phyloP scores from a whole-genome alignment of 768 basidiomycete species.

The Rhodotorula sphaerocarpa region DNA sequence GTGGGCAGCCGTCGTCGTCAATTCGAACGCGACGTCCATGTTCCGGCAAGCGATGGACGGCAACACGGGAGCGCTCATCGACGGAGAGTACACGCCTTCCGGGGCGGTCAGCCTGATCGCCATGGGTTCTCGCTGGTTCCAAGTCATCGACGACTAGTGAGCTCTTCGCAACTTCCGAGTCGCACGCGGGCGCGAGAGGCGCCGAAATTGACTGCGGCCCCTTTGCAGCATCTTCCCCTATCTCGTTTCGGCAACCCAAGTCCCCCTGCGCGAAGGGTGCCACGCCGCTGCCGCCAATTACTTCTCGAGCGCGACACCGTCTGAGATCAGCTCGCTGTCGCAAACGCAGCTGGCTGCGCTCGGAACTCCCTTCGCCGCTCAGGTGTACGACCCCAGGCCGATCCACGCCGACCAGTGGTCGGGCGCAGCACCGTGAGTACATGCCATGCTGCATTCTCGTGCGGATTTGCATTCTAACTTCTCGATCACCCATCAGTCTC shows the following conservation, averaged over 20 bases:
- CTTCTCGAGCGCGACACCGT: constrained; percentile 35
- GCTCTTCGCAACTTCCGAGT: neutral
- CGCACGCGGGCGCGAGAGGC: neutral
- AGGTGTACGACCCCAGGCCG: constrained; percentile 38
- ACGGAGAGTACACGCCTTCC: constrained; percentile 2
- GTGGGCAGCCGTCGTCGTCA: constrained; percentile 25
- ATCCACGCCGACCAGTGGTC: constrained; percentile 39
- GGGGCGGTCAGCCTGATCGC: constrained; percentile 15
- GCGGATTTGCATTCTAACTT: neutral
- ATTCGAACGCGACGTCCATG: constrained; percentile 23
- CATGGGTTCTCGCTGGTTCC: constrained; percentile 13
- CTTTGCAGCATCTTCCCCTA: constrained; percentile 35
- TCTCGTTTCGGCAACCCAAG: constrained; percentile 32
- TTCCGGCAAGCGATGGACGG: constrained; percentile 11
- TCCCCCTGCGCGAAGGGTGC: constrained; percentile 35
- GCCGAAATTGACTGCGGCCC: too few species aligned
- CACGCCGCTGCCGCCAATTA: constrained; percentile 34
- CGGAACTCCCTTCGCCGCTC: constrained; percentile 40
- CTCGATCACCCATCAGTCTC: too few species aligned
- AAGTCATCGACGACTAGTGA: constrained; percentile 39
- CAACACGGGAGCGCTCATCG: constrained; percentile 6
- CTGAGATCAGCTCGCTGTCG: constrained; percentile 34
- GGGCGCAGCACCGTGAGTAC: constrained; percentile 42
- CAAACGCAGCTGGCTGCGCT: constrained; percentile 40
- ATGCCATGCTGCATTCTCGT: constrained; percentile 25